Evolutionary conservation across 148 eudicot genomes (phyloP), one percentile per base, ranked within the genome.

Genomic region (Chenopodium suecicum): DNA sequence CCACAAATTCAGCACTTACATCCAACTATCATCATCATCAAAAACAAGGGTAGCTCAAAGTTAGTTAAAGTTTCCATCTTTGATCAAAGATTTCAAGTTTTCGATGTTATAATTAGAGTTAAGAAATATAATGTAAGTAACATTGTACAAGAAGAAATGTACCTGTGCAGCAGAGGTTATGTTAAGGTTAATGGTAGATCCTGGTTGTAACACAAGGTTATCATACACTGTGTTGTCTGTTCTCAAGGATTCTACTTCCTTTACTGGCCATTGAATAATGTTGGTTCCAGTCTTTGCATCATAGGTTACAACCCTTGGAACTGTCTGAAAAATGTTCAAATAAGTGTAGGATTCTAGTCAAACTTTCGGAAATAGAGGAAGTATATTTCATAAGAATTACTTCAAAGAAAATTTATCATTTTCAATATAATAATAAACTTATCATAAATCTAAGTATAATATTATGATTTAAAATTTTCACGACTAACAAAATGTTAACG

Each of bases 261-360:
- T 86, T 4, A 92, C 90, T 3, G 98, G 98, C 97, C 94, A 92
- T 62, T 95, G 96, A 31, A 95, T 83, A 77, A 95, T 54, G 84
- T 93, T 93, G 84, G 85, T 87, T n/a, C 91, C 86, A 0, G 97
- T 95, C 83, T 92, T 90, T 31, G 84, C 72, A 75, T 95, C 98
- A n/a, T 82, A 89, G 50, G 92, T 89, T 31, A 95, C 88, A 4
- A 88, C 90, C 80, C 98, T 92, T 46, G 98, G 98, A 81, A 95
- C 89, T 9, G 88, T 77, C 97, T 94, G 85, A 22, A 4, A 56
- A 29, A 0, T 14, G 17, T 17, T 50, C 16, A 17, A 2, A 56
- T 19, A 56, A 56, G 7, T 50, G 54, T 50, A 13, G 12, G 14
- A 50, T 9, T 50, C 12, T 7, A 41, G 44, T 41, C 44, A 41